These are phyloP conservation scores for Lasiodiplodia sp. DNA, from an alignment of 2,329 filamentous ascomycete species.

Conservation along the genomic window DNA sequence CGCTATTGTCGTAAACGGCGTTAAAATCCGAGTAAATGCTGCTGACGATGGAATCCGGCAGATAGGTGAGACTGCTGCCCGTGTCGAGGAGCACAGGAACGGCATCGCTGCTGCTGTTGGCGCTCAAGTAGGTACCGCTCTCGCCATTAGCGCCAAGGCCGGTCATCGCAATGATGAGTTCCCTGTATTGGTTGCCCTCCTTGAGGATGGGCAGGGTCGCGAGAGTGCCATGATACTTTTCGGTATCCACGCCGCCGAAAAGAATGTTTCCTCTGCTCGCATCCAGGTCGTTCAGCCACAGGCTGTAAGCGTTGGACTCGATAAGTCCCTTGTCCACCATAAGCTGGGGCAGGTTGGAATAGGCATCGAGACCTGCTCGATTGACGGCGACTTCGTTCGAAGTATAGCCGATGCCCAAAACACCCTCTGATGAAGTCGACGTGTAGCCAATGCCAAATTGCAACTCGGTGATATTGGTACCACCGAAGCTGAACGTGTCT, in stretches of 20 bases:
- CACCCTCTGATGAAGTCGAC: constrained; percentile 68
- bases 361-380: constrained; percentile 58
- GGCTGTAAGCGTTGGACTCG: constrained; percentile 69
- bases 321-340: constrained; percentile 70
- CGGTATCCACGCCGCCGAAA: constrained; percentile 82
- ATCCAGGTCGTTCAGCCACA: constrained; percentile 68
- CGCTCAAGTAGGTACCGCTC: constrained; percentile 34
- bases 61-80: constrained; percentile 74
- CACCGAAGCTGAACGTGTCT: constrained; percentile 72
- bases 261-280: constrained; percentile 74
- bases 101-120: constrained; percentile 51
- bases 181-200: constrained; percentile 58
- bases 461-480: constrained; percentile 60
- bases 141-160: constrained; percentile 51
- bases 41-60: constrained; percentile 67
- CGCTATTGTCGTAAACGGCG: constrained; percentile 50
- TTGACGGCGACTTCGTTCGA: constrained; percentile 78
- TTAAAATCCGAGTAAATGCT: constrained; percentile 51
- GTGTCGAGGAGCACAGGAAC: constrained; percentile 74
- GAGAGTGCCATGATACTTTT: constrained; percentile 73
- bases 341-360: constrained; percentile 69
- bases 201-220: constrained; percentile 67
- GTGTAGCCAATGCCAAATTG: constrained; percentile 78
- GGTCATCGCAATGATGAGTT: constrained; percentile 61
- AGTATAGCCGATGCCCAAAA: constrained; percentile 84